A percentile compares a stretch with the other conserved stretches of the same genome.
Conservation (phyloP, 352 stramenopile species). For the Lagenidium sp. region DNA sequence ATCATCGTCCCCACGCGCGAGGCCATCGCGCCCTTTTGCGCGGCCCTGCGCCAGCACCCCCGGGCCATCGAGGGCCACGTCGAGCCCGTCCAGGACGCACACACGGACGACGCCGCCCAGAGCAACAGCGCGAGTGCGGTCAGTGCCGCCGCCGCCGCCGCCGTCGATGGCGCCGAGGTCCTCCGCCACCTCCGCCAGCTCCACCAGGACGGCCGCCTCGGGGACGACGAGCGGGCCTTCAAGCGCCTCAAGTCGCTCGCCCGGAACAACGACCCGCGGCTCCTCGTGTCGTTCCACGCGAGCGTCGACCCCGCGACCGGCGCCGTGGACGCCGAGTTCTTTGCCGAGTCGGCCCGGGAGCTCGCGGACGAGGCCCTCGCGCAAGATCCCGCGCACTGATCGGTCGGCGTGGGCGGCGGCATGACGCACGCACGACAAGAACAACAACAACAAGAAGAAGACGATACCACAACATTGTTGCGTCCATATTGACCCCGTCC, state of each 20-base stretch:
- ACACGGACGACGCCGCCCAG: too few species aligned
- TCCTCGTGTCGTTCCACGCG: slow-evolving; percentile 73
- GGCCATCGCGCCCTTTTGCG: slow-evolving; percentile 55
- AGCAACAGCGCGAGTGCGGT: too few species aligned
- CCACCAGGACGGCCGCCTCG: slow-evolving; percentile 71
- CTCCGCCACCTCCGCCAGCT: slow-evolving; percentile 67
- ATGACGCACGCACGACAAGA: too few species aligned
- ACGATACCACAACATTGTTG: too few species aligned
- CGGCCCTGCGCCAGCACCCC: slow-evolving; percentile 41
- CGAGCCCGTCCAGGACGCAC: slow-evolving; percentile 9
- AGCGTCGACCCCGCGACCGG: slow-evolving; percentile 52
- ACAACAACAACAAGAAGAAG: too few species aligned
- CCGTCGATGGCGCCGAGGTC: slow-evolving; percentile 41
- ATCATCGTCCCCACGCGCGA: slow-evolving; percentile 62
- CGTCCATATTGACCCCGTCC: too few species aligned
- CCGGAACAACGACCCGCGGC: slow-evolving; percentile 68
- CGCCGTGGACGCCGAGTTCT: slow-evolving; percentile 82
- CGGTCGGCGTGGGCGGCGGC: too few species aligned
- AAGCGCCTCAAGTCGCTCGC: slow-evolving; percentile 82
- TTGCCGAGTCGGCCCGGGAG: slow-evolving; percentile 76
- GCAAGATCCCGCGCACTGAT: too few species aligned
- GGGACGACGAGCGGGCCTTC: slow-evolving; percentile 46
- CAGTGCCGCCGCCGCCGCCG: neutral
- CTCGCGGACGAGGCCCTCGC: slow-evolving; percentile 53
- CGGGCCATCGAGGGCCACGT: slow-evolving; percentile 50